Percentiles rank a stretch among this genome's conserved stretches.
phyloP scores from a whole-genome alignment of 1,284 basidiomycete genomes.

The Tilletia horrida region DNA sequence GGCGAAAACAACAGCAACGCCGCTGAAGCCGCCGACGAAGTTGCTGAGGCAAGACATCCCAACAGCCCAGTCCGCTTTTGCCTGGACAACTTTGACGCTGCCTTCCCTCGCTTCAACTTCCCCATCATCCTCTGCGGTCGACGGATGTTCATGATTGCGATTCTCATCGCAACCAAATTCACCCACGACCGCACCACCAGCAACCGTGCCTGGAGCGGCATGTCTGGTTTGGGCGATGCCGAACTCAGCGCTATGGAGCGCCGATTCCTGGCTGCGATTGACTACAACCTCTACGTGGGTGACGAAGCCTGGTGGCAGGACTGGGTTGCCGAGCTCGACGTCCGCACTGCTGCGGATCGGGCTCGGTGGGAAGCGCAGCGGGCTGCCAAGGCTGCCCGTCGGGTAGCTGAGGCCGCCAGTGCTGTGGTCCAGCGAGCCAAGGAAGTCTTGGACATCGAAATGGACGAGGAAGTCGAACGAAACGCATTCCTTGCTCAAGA shows the following conservation, averaged over 20 bases:
- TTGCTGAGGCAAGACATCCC: too few relatives aligned
- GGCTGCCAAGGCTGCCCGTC: neutral
- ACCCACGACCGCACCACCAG: conserved; percentile 88
- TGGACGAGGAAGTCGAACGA: too few relatives aligned
- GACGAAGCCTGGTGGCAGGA: conserved; percentile 45
- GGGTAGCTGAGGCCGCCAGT: too few relatives aligned
- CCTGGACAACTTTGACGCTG: conserved; percentile 18
- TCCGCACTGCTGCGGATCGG: neutral
- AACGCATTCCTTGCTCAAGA: too few relatives aligned
- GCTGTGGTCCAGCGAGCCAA: too few relatives aligned
- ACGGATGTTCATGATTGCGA: conserved; percentile 77
- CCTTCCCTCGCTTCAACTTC: conserved; percentile 21
- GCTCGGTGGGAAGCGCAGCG: neutral
- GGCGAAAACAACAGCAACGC: too few relatives aligned
- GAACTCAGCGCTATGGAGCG: conserved; percentile 58
- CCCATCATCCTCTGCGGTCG: conserved; percentile 69
- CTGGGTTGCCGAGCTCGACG: conserved; percentile 42
- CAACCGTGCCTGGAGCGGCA: conserved; percentile 81
- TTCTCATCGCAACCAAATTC: conserved; percentile 86
- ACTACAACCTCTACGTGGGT: conserved; percentile 56
- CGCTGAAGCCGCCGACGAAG: too few relatives aligned
- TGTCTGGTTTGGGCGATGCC: conserved; percentile 55
- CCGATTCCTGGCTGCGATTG: conserved; percentile 56
- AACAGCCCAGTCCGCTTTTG: conserved; percentile 4
- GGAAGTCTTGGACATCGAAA: too few relatives aligned